These are phyloP conservation scores for Mycosphaerelloides madeirae DNA, from an alignment of 2,329 filamentous ascomycete genomes.

Conservation along the genomic window DNA sequence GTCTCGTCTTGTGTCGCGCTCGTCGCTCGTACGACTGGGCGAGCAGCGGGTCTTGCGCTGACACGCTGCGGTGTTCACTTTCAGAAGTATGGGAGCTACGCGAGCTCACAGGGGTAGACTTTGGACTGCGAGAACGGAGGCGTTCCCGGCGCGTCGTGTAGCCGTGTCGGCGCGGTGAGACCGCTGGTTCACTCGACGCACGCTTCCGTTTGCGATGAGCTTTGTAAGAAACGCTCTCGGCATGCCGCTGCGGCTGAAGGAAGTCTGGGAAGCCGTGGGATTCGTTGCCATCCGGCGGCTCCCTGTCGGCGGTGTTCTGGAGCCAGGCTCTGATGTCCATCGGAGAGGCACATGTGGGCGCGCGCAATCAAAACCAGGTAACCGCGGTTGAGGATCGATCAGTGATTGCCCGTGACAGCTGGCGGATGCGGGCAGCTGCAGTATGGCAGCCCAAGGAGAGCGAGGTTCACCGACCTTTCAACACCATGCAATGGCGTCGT, in stretches of 20 bases:
- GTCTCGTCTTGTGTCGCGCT: slow-evolving; percentile 44
- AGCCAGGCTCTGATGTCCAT: slow-evolving; percentile 47
- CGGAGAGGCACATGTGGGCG: slow-evolving; percentile 8
- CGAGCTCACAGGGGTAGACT: slow-evolving; percentile 5
- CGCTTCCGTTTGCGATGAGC: slow-evolving; percentile 30
- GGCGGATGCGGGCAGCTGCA: neutral
- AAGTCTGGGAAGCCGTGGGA: slow-evolving; percentile 22
- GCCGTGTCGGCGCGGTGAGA: slow-evolving; percentile 4
- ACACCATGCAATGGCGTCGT: slow-evolving; percentile 1
- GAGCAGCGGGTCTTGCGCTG: slow-evolving; percentile 2
- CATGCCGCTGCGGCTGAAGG: slow-evolving; percentile 18
- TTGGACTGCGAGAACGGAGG: slow-evolving; percentile 10
- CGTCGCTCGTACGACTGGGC: slow-evolving; percentile 38
- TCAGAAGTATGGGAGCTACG: slow-evolving; percentile 7
- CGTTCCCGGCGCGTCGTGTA: slow-evolving; percentile 1
- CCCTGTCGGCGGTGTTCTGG: slow-evolving; percentile 36
- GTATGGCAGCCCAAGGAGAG: neutral
- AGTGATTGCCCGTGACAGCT: neutral
- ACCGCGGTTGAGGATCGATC: slow-evolving; percentile 3
- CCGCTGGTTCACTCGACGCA: slow-evolving; percentile 33
- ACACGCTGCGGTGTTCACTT: slow-evolving; percentile 1
- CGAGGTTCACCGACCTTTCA: slow-evolving; percentile 7
- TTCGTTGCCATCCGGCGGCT: slow-evolving; percentile 26
- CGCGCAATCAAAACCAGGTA: slow-evolving; percentile 9
- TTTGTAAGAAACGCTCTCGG: slow-evolving; percentile 5